Evolutionary conservation across 495 filamentous ascomycete genomes (phyloP).

Genomic region (Jackrogersella multiformis): DNA sequence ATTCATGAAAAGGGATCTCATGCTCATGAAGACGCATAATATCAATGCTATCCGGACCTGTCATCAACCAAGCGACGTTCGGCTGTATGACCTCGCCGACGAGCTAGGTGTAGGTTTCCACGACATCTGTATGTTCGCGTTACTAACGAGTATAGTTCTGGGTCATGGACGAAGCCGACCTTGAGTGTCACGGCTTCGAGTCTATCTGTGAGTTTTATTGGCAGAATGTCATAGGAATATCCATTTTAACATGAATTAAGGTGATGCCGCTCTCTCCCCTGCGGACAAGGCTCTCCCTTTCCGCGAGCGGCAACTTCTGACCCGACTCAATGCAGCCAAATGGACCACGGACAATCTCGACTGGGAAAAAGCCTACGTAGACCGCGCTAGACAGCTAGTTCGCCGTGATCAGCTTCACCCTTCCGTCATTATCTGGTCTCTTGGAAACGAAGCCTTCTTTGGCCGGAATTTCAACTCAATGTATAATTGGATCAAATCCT

Average conservation of each 20-base stretch:
- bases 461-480: conserved; percentile 71
- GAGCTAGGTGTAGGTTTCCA: conserved; percentile 62
- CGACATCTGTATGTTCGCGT: not conserved
- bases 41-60: conserved; percentile 71
- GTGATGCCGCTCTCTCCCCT: conserved; percentile 43
- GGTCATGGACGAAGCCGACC: conserved; percentile 76
- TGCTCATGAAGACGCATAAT: conserved; percentile 74
- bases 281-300: conserved; percentile 40
- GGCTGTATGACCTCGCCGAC: conserved; percentile 69
- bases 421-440: conserved; percentile 73
- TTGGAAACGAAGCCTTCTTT: conserved; percentile 76
- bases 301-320: conserved; percentile 60
- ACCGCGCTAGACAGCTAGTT: conserved; percentile 70
- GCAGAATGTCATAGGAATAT: not conserved
- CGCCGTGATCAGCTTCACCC: conserved; percentile 73
- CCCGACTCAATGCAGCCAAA: conserved; percentile 60
- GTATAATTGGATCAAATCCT: conserved; percentile 66
- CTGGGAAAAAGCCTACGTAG: conserved; percentile 72
- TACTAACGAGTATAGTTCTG: conserved; percentile 54
- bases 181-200: conserved; percentile 76
- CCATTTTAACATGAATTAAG: conserved; percentile 22
- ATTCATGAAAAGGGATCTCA: conserved; percentile 65
- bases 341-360: conserved; percentile 69
- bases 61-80: conserved; percentile 68
- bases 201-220: conserved; percentile 36